phyloP scores from a whole-genome alignment of 2,329 filamentous ascomycete species.

The Penicillium occitanis region DNA sequence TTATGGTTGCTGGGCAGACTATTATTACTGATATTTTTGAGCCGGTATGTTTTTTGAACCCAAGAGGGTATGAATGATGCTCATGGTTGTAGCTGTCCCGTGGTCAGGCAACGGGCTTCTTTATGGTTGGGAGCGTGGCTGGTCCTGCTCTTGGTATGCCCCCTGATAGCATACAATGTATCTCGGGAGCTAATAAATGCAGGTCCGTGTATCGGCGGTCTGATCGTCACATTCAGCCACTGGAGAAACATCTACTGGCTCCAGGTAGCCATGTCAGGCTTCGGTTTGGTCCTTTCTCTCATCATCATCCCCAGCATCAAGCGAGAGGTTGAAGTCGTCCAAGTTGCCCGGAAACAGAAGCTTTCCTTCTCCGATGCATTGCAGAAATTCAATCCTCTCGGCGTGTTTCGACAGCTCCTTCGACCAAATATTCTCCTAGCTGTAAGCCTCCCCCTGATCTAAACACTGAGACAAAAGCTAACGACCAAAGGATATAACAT shows the following conservation, averaged over 20 bases:
- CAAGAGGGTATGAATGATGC: neutral
- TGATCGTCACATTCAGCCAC: slow-evolving; percentile 71
- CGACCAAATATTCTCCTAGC: slow-evolving; percentile 68
- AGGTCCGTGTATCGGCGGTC: slow-evolving; percentile 64
- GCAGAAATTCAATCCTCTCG: slow-evolving; percentile 65
- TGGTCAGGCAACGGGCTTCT: slow-evolving; percentile 47
- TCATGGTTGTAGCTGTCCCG: slow-evolving; percentile 33
- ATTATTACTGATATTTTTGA: slow-evolving; percentile 43
- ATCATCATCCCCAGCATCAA: slow-evolving; percentile 67
- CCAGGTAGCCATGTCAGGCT: slow-evolving; percentile 66
- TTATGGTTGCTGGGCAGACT: slow-evolving; percentile 43
- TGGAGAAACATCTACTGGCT: slow-evolving; percentile 81
- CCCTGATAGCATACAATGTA: neutral
- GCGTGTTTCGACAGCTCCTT: slow-evolving; percentile 59
- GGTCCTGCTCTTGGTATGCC: slow-evolving; percentile 44
- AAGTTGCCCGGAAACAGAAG: neutral
- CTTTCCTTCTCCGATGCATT: slow-evolving; percentile 27
- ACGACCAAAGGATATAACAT: slow-evolving; percentile 32
- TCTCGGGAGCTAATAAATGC: neutral
- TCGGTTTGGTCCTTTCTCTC: slow-evolving; percentile 59
- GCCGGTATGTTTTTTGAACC: slow-evolving; percentile 28
- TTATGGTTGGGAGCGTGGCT: slow-evolving; percentile 45
- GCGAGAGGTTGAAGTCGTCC: neutral
- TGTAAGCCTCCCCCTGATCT: slow-evolving; percentile 52
- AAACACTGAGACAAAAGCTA: slow-evolving; percentile 23